Percentiles rank a stretch among this genome's conserved stretches.
phyloP scores from a whole-genome alignment of 768 basidiomycete species.

The Trametes cubensis region DNA sequence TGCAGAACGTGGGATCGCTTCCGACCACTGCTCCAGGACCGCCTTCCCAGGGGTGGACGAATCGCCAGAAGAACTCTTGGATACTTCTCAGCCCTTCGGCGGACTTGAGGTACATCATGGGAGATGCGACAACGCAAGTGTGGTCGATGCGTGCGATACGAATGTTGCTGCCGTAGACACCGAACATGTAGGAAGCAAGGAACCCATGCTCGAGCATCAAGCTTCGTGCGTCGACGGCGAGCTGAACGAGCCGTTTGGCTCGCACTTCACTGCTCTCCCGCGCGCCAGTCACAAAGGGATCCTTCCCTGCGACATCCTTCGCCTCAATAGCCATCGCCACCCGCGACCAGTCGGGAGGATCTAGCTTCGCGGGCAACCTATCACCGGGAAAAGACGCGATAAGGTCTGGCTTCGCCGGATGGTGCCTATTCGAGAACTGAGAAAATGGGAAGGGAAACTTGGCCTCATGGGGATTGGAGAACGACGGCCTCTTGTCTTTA shows the following conservation, averaged over 20 bases:
- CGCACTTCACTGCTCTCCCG: not conserved
- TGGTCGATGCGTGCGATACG: slow-evolving; percentile 20
- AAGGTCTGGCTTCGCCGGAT: slow-evolving; percentile 1
- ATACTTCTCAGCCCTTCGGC: not conserved
- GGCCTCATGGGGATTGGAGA: slow-evolving; percentile 12
- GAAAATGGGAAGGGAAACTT: slow-evolving; percentile 16
- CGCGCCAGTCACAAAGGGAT: not conserved
- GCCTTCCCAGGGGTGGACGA: slow-evolving; percentile 15
- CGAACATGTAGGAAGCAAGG: slow-evolving; percentile 12
- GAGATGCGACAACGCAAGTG: slow-evolving; percentile 13
- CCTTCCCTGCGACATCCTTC: not conserved
- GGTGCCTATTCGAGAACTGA: slow-evolving; percentile 9
- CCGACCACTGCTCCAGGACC: slow-evolving; percentile 12
- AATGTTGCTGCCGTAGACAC: slow-evolving; percentile 7
- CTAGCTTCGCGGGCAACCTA: not conserved
- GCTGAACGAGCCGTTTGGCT: not conserved
- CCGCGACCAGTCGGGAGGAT: not conserved
- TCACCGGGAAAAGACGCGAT: slow-evolving; percentile 1
- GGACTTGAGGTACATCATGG: not conserved
- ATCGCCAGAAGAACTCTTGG: slow-evolving; percentile 21
- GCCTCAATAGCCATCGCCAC: slow-evolving; percentile 15
- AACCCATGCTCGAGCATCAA: slow-evolving; percentile 11
- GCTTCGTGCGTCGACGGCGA: slow-evolving; percentile 15
- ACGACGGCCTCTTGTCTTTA: slow-evolving; percentile 1
- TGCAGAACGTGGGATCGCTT: slow-evolving; percentile 7